These are phyloP conservation scores for Teratosphaeria nubilosa DNA, from an alignment of 2,329 filamentous ascomycete genomes.

Conservation along the genomic window DNA sequence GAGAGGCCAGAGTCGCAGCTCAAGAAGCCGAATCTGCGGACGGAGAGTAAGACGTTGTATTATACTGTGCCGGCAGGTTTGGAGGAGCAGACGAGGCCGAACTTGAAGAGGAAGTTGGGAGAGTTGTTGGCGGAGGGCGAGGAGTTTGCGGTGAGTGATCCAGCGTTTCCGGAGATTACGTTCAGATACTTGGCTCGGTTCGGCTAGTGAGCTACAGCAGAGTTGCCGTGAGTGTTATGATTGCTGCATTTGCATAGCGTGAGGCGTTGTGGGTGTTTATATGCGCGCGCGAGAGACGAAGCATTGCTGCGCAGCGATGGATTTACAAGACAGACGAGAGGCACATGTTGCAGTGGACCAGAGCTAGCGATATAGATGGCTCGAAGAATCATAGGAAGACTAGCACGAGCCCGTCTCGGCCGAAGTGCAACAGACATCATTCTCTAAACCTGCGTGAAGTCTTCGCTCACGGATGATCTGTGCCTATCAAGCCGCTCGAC, in stretches of 20 bases:
- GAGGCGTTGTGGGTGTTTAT: neutral
- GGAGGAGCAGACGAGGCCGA: constrained; percentile 73
- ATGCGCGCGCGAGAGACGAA: too few species aligned
- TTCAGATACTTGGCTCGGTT: constrained; percentile 47
- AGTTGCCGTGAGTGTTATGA: neutral
- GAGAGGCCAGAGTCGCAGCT: constrained; percentile 80
- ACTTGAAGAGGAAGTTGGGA: constrained; percentile 65
- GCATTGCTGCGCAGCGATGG: too few species aligned
- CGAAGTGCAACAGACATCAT: too few species aligned
- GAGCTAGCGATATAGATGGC: too few species aligned
- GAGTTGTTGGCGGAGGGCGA: constrained; percentile 74
- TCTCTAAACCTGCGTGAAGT: too few species aligned
- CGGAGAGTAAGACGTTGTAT: constrained; percentile 75
- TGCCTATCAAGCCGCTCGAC: too few species aligned
- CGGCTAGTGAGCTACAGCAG: too few species aligned
- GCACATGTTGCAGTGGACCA: too few species aligned
- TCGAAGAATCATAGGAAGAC: too few species aligned
- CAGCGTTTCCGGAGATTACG: constrained; percentile 64
- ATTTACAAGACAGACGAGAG: too few species aligned
- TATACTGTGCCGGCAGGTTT: constrained; percentile 75
- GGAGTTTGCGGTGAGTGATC: constrained; percentile 85
- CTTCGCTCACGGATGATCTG: too few species aligned
- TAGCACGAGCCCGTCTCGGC: too few species aligned
- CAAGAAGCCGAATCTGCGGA: constrained; percentile 81
- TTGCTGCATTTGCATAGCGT: neutral